A percentile compares a stretch with the other conserved stretches of the same genome.
These are phyloP conservation scores for Papiliotrema laurentii DNA, from an alignment of 1,284 basidiomycete species.

Conservation along the genomic window DNA sequence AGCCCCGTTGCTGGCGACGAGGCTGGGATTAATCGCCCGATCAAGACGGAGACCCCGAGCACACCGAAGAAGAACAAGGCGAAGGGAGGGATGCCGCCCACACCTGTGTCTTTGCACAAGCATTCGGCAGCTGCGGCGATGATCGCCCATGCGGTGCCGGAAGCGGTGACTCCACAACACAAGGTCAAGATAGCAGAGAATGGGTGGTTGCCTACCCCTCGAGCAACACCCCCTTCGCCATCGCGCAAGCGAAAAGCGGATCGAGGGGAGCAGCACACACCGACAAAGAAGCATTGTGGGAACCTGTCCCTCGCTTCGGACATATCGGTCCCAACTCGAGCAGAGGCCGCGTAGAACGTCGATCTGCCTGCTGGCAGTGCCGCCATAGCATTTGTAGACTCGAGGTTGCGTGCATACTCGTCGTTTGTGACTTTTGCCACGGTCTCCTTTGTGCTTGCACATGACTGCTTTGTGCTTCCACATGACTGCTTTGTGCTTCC, in stretches of 20 bases:
- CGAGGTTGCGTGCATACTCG: too few relatives aligned
- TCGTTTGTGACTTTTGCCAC: too few relatives aligned
- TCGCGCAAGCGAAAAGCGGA: background rate
- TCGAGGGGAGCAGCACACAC: background rate
- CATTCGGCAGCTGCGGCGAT: background rate
- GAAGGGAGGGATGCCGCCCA: background rate
- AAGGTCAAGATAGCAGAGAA: background rate
- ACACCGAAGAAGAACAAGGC: slow-evolving; percentile 1
- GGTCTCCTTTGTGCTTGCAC: too few relatives aligned
- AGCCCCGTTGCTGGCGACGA: background rate
- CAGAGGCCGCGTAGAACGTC: too few relatives aligned
- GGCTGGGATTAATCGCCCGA: background rate
- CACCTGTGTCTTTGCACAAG: background rate
- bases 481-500: too few relatives aligned
- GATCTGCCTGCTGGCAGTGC: too few relatives aligned
- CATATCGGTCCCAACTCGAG: too few relatives aligned
- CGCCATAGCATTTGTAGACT: too few relatives aligned
- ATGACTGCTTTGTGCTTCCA: too few relatives aligned
- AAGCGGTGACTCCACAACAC: background rate
- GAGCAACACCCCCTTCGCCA: slow-evolving; percentile 4
- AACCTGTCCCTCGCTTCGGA: background rate
- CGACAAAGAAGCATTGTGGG: background rate
- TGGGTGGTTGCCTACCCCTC: slow-evolving; percentile 6
- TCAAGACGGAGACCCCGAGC: background rate
- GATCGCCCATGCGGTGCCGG: background rate